These are phyloP conservation scores for Silene uniflora DNA, from an alignment of 148 eudicot genomes.

Conservation along the genomic window DNA sequence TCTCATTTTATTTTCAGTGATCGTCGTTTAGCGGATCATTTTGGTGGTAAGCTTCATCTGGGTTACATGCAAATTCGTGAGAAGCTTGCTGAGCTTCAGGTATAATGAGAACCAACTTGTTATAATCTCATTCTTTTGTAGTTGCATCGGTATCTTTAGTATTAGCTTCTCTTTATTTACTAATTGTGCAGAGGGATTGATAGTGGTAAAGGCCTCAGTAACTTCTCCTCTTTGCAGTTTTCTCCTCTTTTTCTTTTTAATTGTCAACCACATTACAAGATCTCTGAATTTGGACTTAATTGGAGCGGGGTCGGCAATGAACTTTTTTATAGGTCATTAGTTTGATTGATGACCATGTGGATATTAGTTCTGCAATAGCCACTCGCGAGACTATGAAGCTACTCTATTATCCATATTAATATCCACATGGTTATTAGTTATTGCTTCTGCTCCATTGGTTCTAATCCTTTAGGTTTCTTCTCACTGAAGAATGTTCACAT, in stretches of 20 bases:
- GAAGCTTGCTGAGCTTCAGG: slow-evolving; percentile 89
- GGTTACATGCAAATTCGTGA: slow-evolving; percentile 99
- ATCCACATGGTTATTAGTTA: neutral
- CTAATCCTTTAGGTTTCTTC: neutral
- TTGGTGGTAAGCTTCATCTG: slow-evolving; percentile 96
- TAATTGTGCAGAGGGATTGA: neutral
- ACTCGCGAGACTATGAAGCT: too few species aligned
- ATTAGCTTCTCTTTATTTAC: neutral
- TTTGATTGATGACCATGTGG: neutral
- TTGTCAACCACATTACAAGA: neutral
- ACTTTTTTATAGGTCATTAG: neutral
- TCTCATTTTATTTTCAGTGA: slow-evolving; percentile 57
- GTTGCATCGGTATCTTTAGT: neutral
- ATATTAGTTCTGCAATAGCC: neutral
- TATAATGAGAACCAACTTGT: slow-evolving; percentile 22
- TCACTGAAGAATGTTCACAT: neutral
- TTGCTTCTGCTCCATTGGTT: neutral
- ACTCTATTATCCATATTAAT: neutral
- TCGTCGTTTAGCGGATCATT: slow-evolving; percentile 97
- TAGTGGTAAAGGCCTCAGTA: neutral
- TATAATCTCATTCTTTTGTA: neutral
- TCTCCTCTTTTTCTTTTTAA: neutral
- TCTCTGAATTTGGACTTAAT: neutral
- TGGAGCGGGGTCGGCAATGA: neutral
- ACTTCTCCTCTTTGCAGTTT: neutral